Percentiles rank a stretch among this genome's conserved stretches.
phyloP scores from a whole-genome alignment of 768 basidiomycete species.

The Chlorophyllum brunneum region DNA sequence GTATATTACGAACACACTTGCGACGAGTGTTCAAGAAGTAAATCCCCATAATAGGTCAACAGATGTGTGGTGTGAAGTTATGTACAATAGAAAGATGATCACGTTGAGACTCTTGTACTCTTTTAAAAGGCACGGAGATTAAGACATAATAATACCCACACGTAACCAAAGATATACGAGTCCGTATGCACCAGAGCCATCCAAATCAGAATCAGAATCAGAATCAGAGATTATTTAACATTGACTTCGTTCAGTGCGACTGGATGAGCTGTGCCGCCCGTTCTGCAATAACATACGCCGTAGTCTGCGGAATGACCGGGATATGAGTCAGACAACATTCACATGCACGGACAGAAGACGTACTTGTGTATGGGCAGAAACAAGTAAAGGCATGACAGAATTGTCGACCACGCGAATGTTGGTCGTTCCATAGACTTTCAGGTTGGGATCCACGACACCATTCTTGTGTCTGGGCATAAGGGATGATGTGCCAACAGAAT shows the following conservation, averaged over 20 bases:
- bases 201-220: no score
- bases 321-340: neutral
- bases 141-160: no score
- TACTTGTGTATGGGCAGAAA: constrained; percentile 35
- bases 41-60: no score
- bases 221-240: no score
- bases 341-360: neutral
- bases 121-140: no score
- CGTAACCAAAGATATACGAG: no score
- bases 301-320: constrained; percentile 24
- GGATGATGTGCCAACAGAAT: constrained; percentile 26
- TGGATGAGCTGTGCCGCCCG: constrained; percentile 51
- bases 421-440: constrained; percentile 42
- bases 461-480: constrained; percentile 20
- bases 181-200: no score
- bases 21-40: no score
- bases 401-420: constrained; percentile 53
- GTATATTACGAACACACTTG: no score
- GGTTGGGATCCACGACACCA: constrained; percentile 43
- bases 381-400: constrained; percentile 42
- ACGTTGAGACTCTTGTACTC: no score
- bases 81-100: no score
- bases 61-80: no score
- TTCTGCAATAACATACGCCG: constrained; percentile 53
- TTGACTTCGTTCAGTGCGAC: constrained; percentile 21